phyloP scores from a whole-genome alignment of 2,329 filamentous ascomycete species.

The Ceratocystis alfenasii region DNA sequence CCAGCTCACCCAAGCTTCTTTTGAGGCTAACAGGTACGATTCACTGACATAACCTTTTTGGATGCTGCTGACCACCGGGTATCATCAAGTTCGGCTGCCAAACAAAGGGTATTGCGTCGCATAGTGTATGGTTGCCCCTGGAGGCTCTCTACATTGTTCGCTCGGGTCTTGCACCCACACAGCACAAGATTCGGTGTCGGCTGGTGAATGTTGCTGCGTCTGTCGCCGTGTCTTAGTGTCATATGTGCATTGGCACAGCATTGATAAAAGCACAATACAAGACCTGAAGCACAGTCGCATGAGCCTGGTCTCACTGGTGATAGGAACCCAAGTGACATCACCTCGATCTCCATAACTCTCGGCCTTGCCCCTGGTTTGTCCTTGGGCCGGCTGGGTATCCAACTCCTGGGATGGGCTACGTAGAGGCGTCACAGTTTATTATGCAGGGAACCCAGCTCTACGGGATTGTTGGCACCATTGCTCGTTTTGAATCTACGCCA shows the following conservation, averaged over 20 bases:
- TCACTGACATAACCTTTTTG: background rate
- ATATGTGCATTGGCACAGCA: background rate
- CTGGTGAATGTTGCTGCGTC: background rate
- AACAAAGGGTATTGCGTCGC: background rate
- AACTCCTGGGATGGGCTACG: background rate
- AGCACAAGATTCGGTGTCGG: background rate
- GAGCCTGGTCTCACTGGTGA: too few species aligned
- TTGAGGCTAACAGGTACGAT: background rate
- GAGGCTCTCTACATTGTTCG: background rate
- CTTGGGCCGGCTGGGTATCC: background rate
- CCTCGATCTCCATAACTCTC: background rate
- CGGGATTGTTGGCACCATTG: background rate
- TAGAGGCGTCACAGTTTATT: background rate
- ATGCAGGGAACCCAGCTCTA: background rate
- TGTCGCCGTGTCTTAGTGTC: background rate
- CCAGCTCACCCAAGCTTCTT: background rate
- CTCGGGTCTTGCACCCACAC: background rate
- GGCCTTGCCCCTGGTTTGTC: background rate
- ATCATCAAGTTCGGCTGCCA: background rate
- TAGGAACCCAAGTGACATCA: background rate
- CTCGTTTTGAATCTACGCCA: too few species aligned
- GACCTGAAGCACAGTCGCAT: background rate
- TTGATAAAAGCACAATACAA: background rate
- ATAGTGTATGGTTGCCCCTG: background rate
- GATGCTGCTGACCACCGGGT: background rate